Evolutionary conservation across 2,329 filamentous ascomycete species (phyloP), one percentile per base, ranked within the genome.

Genomic region (Phaeosphaeriaceae sp.): DNA sequence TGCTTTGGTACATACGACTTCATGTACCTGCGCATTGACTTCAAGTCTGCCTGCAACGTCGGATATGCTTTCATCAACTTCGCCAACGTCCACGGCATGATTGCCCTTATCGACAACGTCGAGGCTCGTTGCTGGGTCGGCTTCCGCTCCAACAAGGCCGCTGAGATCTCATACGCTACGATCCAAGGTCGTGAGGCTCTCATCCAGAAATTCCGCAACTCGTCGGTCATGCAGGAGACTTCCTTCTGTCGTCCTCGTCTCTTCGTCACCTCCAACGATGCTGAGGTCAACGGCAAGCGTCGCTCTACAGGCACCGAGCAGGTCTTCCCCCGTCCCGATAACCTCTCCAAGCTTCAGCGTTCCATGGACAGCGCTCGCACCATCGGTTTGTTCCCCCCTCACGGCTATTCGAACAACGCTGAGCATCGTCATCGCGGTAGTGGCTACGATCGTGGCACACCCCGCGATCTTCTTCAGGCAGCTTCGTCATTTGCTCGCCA

Each of bases 61-160:
- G 95, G 95, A 47, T 98, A 98, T 77, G 94, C 93, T 0, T 99
- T 98, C 78, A 92, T 99, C 80, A 97, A 99, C 78, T 97, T 98
- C 68, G 86, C 89, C 45, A 88, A 93, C 75, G 88, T 91, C 0
- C 56, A 62, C 7, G 73, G 72, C 9, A 72, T 77, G 65, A 58
- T 75, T 2, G 55, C 65, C 2, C 65, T 76, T 31, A 61, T 77
- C 25, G 63, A 76, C 15, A 57, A 64, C 19, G 61, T 78, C 40
- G 73, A 76, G 53, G 55, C 61, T 54, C 68, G 67, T 42, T 66
- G 56, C 50, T 91, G 90, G 92, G 89, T 90, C 66, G 90, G 89
- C 64, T 93, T 91, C 80, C 90, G 90, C 70, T 92, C 89, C 40
- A 88, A 92, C 78, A 97, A 97, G 77, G 84, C 92, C 49, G 91